Base-by-base conservation (phyloP, 371 early-diverging fungal genomes). In the Enteropsectra breve region DNA sequence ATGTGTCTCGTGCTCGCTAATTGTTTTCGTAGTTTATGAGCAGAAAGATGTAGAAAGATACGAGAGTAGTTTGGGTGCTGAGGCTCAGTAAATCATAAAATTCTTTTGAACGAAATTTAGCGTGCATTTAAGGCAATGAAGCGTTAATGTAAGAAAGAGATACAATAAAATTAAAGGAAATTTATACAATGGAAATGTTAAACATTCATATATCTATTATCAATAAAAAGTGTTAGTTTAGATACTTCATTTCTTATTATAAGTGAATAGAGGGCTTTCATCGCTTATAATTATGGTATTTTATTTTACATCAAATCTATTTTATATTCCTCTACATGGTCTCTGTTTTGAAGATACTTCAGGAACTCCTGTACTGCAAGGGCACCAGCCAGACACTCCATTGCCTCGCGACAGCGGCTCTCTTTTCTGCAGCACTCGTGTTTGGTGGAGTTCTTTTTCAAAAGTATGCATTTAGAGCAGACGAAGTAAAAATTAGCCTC, bases 1-100 rank as follows among this genome's bases (percentile, higher is more conserved):
- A 55, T 96, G 97, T 75, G 93, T 92, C 18, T 87, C 88, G 58
- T 96, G 97, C 76, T 92, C 95, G 3, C 82, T 96, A 38, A 83
- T 93, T 45, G 84, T 96, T 28, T 46, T 75, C 23, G 80, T 83
- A 24, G 77, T 82, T 1, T 83, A 82, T 69, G 83, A 82, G 29
- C 40, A 60, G 13, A 54, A 63, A 29, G 69, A 66, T 36, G 21
- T 68, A 26, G 46, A 48, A 33, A 21, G 15, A 1, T 60, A 48
- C 34, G 57, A 21, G 23, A n/a, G n/a, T n/a, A n/a, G n/a, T n/a
- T n/a, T 13, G 40, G 40, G 40, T 13, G 40, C 11, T 40, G 40
- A 13, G 11, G 11, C 40, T 13, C n/a, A n/a, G 40, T 13, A 13
- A 40, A 40, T n/a, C n/a, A 69, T n/a, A 37, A 47, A 55, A 53